phyloP scores from a whole-genome alignment of 1,284 basidiomycete species.

The Neotropicomus parvogracilis region DNA sequence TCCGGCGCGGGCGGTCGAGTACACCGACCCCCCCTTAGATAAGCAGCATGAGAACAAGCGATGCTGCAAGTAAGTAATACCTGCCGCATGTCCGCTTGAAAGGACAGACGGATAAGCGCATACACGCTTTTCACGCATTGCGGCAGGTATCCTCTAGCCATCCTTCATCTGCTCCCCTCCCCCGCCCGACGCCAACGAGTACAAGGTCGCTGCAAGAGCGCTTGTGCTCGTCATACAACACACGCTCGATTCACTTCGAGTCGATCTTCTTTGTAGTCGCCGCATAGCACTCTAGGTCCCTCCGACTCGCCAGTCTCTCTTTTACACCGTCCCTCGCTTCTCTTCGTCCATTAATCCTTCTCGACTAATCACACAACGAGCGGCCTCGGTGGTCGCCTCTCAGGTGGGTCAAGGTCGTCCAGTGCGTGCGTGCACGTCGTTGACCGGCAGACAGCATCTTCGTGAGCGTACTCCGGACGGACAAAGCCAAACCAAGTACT shows the following conservation, averaged over 20 bases:
- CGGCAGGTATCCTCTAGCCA: constrained; percentile 27
- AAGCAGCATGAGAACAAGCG: too few species aligned
- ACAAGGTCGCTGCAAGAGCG: constrained; percentile 26
- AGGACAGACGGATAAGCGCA: constrained; percentile 44
- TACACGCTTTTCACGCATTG: constrained; percentile 48
- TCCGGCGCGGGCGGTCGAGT: too few species aligned
- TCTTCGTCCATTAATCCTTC: constrained; percentile 15
- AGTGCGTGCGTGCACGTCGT: constrained; percentile 1
- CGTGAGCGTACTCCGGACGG: too few species aligned
- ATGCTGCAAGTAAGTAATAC: constrained; percentile 36
- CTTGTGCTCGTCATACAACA: constrained; percentile 22
- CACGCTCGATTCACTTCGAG: constrained; percentile 55
- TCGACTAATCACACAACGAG: constrained; percentile 22
- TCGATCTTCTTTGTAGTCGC: constrained; percentile 28
- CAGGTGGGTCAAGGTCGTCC: constrained; percentile 21
- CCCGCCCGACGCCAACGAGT: constrained; percentile 26
- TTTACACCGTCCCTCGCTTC: constrained; percentile 41
- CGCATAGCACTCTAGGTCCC: constrained; percentile 26
- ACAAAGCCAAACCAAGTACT: too few species aligned
- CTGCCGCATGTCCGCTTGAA: constrained; percentile 34
- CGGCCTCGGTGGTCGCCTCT: constrained; percentile 8
- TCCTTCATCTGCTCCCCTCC: constrained; percentile 21
- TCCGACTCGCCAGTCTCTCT: constrained; percentile 46
- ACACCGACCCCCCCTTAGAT: too few species aligned
- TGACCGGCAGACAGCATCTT: constrained; percentile 13